Evolutionary conservation across 2,329 filamentous ascomycete genomes (phyloP).

Genomic region (Chrysoporthe cubensis): DNA sequence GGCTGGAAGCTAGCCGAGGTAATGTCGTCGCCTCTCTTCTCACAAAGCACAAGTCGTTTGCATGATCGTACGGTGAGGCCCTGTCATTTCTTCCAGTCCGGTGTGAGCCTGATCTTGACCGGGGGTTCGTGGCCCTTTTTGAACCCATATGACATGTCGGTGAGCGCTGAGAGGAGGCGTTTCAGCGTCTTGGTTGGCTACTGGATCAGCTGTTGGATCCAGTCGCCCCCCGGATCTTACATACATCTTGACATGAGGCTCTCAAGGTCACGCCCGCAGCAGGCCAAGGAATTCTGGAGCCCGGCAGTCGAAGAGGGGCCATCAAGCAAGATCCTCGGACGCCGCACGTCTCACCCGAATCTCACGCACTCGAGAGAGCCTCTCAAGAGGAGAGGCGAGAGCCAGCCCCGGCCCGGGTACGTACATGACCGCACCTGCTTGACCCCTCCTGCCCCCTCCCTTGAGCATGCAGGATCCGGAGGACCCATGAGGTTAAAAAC

Average conservation of each 20-base stretch:
- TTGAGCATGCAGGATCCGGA: slow-evolving; percentile 12
- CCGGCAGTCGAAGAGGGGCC: slow-evolving; percentile 23
- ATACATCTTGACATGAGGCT: slow-evolving; percentile 24
- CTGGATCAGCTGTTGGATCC: slow-evolving; percentile 16
- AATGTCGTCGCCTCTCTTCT: slow-evolving; percentile 11
- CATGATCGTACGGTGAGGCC: slow-evolving; percentile 25
- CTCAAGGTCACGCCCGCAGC: neutral
- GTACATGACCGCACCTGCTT: neutral
- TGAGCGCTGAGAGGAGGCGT: slow-evolving; percentile 1
- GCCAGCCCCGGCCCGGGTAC: slow-evolving; percentile 11
- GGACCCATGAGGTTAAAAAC: slow-evolving; percentile 29
- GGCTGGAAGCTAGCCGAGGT: slow-evolving; percentile 27
- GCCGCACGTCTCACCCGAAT: slow-evolving; percentile 24
- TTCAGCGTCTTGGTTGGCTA: slow-evolving; percentile 10
- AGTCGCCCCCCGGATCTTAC: slow-evolving; percentile 21
- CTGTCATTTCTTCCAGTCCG: slow-evolving; percentile 25
- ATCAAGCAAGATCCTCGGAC: slow-evolving; percentile 17
- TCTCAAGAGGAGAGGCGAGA: slow-evolving; percentile 14
- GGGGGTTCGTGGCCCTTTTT: slow-evolving; percentile 4
- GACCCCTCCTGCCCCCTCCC: slow-evolving; percentile 1
- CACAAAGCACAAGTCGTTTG: slow-evolving; percentile 18
- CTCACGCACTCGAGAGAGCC: slow-evolving; percentile 15
- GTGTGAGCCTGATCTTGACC: slow-evolving; percentile 5
- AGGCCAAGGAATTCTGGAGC: slow-evolving; percentile 21
- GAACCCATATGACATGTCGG: slow-evolving; percentile 16